Evolutionary conservation across 2,329 filamentous ascomycete species (phyloP), one percentile per base, ranked within the genome.

Genomic region (Bipolaris zeicola): DNA sequence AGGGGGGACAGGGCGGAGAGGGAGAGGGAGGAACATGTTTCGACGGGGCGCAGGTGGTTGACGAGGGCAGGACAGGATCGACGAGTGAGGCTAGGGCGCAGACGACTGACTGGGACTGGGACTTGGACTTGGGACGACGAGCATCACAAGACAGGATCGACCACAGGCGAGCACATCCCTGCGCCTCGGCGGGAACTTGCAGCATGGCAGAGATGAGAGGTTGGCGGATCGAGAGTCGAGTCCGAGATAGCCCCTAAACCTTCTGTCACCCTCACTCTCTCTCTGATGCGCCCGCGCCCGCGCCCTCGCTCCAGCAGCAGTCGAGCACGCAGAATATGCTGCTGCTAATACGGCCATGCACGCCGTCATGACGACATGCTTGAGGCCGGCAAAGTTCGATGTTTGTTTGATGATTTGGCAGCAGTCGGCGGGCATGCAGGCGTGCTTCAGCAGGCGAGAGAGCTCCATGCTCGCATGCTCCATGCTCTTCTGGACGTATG

Each of bases 401-500:
- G 60, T 58, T 38, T 50, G 69, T 73, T 63, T 72, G 68, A 70
- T 73, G 72, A 71, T 74, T 72, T 73, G 70, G 63, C 68, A 71
- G 62, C 53, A 52, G 38, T 54, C 57, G 67, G 68, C 64, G 67
- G 67, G 62, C 64, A 70, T 61, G 24, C 65, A 66, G 66, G 55
- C 57, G 61, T 63, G 60, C 60, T 42, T 54, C 61, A 50, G 33
- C 52, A 47, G 49, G 60, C 66, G 60, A 59, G 48, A 31, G 47
- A 39, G 28, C 28, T 31, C 28, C 28, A 31, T 31, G 28, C 28
- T 13, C 28, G 2, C 26, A 28, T 28, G 26, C 26, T 11, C 26
- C 26, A 28, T 28, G 26, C 26, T 28, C 26, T 28, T 8, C 11
- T 43, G 56, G 60, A 38, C 66, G 68, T 62, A 68, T 74, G 71